Percentiles rank a stretch among this genome's conserved stretches.
phyloP scores from a whole-genome alignment of 148 eudicot species.

The Chenopodium suecicum region DNA sequence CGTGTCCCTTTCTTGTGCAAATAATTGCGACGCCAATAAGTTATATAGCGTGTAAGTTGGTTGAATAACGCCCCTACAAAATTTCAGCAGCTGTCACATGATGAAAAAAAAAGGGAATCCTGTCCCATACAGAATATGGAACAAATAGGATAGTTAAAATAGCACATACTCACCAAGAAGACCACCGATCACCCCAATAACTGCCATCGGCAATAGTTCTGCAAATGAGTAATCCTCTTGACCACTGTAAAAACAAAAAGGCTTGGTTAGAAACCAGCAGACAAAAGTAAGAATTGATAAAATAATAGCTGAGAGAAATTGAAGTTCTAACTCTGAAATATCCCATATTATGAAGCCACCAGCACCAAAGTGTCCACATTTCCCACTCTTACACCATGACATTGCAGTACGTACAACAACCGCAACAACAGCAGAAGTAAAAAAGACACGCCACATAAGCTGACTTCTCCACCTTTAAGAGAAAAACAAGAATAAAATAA shows the following conservation, averaged over 20 bases:
- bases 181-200: constrained; percentile 96
- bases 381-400: constrained; percentile 97
- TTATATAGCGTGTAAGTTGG: constrained; percentile 80
- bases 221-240: constrained; percentile 98
- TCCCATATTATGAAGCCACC: constrained; percentile 99
- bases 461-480: constrained; percentile 98
- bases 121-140: background rate
- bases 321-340: constrained; percentile 68
- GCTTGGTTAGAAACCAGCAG: constrained; percentile 27
- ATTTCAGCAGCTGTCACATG: background rate
- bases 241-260: constrained; percentile 51
- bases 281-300: background rate
- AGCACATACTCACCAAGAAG: constrained; percentile 75
- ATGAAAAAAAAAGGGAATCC: background rate
- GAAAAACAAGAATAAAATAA: constrained; percentile 10
- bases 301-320: constrained; percentile 22
- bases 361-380: constrained; percentile 98
- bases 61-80: constrained; percentile 85
- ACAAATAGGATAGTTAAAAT: background rate
- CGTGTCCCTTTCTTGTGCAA: constrained; percentile 86
- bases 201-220: constrained; percentile 95
- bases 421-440: constrained; percentile 99
- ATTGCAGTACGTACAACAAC: constrained; percentile 97
- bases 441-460: constrained; percentile 99
- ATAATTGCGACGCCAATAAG: constrained; percentile 91